These are phyloP conservation scores for Fusarium citri DNA, from an alignment of 2,329 filamentous ascomycete genomes.

Conservation along the genomic window DNA sequence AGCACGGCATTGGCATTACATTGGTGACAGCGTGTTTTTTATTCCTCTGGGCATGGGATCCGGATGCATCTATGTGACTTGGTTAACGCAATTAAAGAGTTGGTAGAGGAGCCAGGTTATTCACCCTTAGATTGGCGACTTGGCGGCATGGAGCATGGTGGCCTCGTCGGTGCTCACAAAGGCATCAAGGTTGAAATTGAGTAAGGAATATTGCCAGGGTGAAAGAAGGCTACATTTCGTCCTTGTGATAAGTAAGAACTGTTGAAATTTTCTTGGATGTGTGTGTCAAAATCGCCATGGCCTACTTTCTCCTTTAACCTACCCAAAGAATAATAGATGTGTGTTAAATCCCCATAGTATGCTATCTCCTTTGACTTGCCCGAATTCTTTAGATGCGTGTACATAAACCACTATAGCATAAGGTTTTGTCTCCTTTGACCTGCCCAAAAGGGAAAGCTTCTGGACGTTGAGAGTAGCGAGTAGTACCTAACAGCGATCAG, in stretches of 20 bases:
- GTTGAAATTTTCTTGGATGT: neutral
- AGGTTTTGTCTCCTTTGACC: slow-evolving; percentile 19
- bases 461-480: slow-evolving; percentile 10
- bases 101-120: slow-evolving; percentile 5
- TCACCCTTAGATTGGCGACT: slow-evolving; percentile 3
- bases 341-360: neutral
- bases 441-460: slow-evolving; percentile 39
- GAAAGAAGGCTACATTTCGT: neutral
- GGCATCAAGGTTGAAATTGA: neutral
- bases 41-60: slow-evolving; percentile 13
- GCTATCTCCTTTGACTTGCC: neutral
- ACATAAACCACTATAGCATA: neutral
- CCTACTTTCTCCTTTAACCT: neutral
- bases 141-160: slow-evolving; percentile 7
- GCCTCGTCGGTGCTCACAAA: neutral
- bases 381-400: neutral
- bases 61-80: slow-evolving; percentile 5
- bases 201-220: neutral
- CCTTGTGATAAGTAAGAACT: neutral
- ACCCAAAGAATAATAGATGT: neutral
- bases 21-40: slow-evolving; percentile 23
- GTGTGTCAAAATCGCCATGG: neutral
- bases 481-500: slow-evolving; percentile 2
- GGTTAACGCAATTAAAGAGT: slow-evolving; percentile 5
- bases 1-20: slow-evolving; percentile 32